These are phyloP conservation scores for Leishmania guyanensis DNA, from an alignment of 208 protist genomes.

Conservation along the genomic window DNA sequence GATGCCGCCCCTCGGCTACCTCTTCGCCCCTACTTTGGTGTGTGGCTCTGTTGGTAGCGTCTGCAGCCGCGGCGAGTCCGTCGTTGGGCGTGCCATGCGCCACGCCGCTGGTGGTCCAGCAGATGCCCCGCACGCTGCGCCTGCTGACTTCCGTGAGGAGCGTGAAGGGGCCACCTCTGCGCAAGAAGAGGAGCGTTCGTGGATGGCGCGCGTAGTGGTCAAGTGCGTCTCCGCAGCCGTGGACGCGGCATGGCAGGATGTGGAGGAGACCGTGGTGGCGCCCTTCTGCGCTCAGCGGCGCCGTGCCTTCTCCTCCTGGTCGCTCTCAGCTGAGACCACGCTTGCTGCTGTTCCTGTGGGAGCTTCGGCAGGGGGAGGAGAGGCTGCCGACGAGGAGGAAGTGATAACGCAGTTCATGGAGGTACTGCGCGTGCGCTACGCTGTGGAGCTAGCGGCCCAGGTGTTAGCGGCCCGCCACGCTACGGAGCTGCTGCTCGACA, in stretches of 20 bases:
- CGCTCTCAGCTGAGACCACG: neutral
- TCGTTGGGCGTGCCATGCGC: conserved; percentile 8
- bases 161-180: neutral
- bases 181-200: conserved; percentile 23
- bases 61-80: conserved; percentile 3
- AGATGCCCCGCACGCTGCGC: neutral
- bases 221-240: conserved; percentile 30
- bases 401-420: conserved; percentile 46
- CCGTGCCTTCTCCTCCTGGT: neutral
- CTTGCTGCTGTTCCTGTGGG: neutral
- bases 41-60: neutral
- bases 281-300: conserved; percentile 15
- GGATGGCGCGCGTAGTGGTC: conserved; percentile 32
- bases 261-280: conserved; percentile 20
- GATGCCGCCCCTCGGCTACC: conserved; percentile 11
- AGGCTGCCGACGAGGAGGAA: conserved; percentile 33
- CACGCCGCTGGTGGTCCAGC: neutral
- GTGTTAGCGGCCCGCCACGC: conserved; percentile 50
- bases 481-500: conserved; percentile 46
- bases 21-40: conserved; percentile 15
- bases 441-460: conserved; percentile 61
- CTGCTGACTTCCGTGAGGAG: neutral
- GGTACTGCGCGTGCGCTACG: conserved; percentile 55
- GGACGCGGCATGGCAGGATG: conserved; percentile 31
- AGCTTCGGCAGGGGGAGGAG: neutral